Base-by-base conservation (phyloP, 2,329 filamentous ascomycete species). In the Neocatenulostroma microsporum region DNA sequence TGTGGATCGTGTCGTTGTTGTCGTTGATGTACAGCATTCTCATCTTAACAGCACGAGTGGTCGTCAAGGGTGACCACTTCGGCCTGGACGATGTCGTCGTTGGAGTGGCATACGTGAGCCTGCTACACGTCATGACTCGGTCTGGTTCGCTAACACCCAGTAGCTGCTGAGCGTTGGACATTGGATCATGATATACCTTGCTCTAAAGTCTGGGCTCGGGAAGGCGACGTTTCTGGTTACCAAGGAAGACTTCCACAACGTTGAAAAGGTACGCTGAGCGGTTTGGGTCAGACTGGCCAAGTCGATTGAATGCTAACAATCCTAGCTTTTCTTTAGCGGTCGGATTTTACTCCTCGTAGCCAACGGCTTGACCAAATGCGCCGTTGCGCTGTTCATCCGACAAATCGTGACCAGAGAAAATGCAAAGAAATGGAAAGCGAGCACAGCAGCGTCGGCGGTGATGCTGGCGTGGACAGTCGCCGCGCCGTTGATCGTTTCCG, bases 391-490 rank as follows among this genome's bases (percentile, higher is more conserved):
- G 10, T 40, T 51, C 12, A 44, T 51, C 37, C 41, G 46, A 12
- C 45, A 45, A 13, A 39, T 51, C 5, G 45, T 51, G 39, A 44
- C 45, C 6, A 40, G 43, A 10, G 45, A 47, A n/a, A 32, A 21
- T 19, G 13, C 9, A 13, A 21, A n/a, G 15, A 21, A 19, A 18
- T 31, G 28, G 35, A n/a, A n/a, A n/a, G n/a, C n/a, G n/a, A n/a
- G n/a, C n/a, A n/a, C n/a, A n/a, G n/a, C n/a, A n/a, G n/a, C n/a
- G n/a, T n/a, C n/a, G n/a, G n/a, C n/a, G n/a, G n/a, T n/a, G n/a
- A n/a, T n/a, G n/a, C n/a, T n/a, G n/a, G n/a, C n/a, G n/a, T n/a
- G n/a, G n/a, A n/a, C n/a, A n/a, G n/a, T n/a, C n/a, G n/a, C n/a
- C n/a, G n/a, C n/a, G n/a, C n/a, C n/a, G n/a, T n/a, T n/a, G n/a